Evolutionary conservation across 768 basidiomycete species (phyloP).

Genomic region (Calocera cornea): DNA sequence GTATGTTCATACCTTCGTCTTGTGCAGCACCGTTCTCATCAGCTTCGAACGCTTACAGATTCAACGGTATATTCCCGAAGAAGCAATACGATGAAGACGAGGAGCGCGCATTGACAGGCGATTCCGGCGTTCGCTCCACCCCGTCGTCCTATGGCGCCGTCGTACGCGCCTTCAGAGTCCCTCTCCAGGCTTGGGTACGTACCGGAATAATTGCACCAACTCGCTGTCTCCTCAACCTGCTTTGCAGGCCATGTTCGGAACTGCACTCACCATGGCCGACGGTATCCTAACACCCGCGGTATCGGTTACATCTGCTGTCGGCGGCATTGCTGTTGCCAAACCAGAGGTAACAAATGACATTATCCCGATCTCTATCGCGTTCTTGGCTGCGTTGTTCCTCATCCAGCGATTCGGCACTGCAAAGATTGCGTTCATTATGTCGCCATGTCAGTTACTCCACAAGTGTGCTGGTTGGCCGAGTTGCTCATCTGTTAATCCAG

Average conservation of each 20-base stretch:
- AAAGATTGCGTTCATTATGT: constrained; percentile 38
- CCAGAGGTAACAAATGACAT: constrained; percentile 35
- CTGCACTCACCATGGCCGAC: constrained; percentile 52
- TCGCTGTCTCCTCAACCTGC: no score
- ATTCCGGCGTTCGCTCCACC: constrained; percentile 18
- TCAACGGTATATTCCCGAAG: constrained; percentile 46
- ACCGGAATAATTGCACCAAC: neutral
- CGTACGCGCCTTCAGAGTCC: constrained; percentile 26
- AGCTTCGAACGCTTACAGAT: constrained; percentile 16
- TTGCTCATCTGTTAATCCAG: constrained; percentile 18
- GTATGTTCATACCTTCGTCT: neutral
- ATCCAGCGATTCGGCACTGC: constrained; percentile 48
- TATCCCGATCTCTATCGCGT: constrained; percentile 45
- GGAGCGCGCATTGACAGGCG: constrained; percentile 42
- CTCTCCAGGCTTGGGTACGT: constrained; percentile 43
- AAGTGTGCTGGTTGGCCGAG: no score
- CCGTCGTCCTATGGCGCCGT: constrained; percentile 22
- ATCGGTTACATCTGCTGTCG: constrained; percentile 52
- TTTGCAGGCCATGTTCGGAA: constrained; percentile 45
- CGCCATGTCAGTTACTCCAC: constrained; percentile 42
- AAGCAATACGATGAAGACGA: constrained; percentile 33
- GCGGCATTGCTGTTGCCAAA: constrained; percentile 51
- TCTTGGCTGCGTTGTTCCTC: constrained; percentile 45
- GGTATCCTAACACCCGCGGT: constrained; percentile 58
- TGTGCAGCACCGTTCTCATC: constrained; percentile 10